Conservation (phyloP, 768 basidiomycete species). For the Tephrocybe sp. region DNA sequence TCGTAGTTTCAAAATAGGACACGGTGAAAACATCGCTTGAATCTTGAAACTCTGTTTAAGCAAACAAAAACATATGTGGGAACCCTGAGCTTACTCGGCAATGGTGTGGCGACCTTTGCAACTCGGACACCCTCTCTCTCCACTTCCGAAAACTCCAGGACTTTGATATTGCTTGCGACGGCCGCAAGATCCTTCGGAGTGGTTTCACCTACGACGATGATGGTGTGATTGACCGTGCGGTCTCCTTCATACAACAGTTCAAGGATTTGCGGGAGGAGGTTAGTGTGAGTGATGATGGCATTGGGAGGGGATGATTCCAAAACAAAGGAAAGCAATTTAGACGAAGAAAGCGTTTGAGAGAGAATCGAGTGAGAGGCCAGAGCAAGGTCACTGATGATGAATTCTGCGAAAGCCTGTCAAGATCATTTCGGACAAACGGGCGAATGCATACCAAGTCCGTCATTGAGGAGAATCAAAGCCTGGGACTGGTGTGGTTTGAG, state of each 20-base stretch:
- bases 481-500: slow-evolving; percentile 60
- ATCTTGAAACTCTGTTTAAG: slow-evolving; percentile 33
- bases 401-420: slow-evolving; percentile 47
- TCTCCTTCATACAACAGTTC: slow-evolving; percentile 71
- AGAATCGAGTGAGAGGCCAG: slow-evolving; percentile 68
- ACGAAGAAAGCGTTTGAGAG: slow-evolving; percentile 64
- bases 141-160: slow-evolving; percentile 69
- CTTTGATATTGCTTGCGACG: slow-evolving; percentile 50
- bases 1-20: slow-evolving; percentile 56
- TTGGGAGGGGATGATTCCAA: slow-evolving; percentile 66
- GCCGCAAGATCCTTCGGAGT: slow-evolving; percentile 44
- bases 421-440: background rate
- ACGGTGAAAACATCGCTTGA: slow-evolving; percentile 67
- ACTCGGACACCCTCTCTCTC: slow-evolving; percentile 63
- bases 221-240: slow-evolving; percentile 44
- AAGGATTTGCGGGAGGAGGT: slow-evolving; percentile 66
- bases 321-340: slow-evolving; percentile 61
- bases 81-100: slow-evolving; percentile 61
- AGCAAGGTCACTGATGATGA: slow-evolving; percentile 77
- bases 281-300: slow-evolving; percentile 71
- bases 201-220: slow-evolving; percentile 75
- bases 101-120: slow-evolving; percentile 42
- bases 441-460: slow-evolving; percentile 58
- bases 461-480: slow-evolving; percentile 77
- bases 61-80: background rate